Percentiles rank a stretch among this genome's conserved stretches.
These are phyloP conservation scores for Didymellaceae sp. DNA, from an alignment of 2,329 filamentous ascomycete genomes.

Conservation along the genomic window DNA sequence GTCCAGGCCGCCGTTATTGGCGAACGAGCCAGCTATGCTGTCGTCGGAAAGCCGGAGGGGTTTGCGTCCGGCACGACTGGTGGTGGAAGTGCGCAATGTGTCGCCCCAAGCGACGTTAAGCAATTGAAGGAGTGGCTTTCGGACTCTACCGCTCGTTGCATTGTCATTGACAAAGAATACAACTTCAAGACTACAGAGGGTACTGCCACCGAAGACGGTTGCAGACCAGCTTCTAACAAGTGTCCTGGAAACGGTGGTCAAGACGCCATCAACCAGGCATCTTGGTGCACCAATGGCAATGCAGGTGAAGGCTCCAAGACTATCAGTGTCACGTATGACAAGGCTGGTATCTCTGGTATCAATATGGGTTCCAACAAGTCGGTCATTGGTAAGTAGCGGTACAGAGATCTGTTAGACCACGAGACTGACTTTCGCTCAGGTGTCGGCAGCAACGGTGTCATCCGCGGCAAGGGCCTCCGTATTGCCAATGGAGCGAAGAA, in stretches of 20 bases:
- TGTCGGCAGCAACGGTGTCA: slow-evolving; percentile 46
- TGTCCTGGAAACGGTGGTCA: slow-evolving; percentile 63
- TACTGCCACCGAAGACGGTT: slow-evolving; percentile 24
- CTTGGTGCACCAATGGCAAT: slow-evolving; percentile 24
- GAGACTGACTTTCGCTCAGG: neutral
- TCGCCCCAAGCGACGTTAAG: slow-evolving; percentile 60
- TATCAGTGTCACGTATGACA: slow-evolving; percentile 39
- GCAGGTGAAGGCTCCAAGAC: slow-evolving; percentile 14
- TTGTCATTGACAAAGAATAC: slow-evolving; percentile 51
- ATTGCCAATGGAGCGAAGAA: slow-evolving; percentile 42
- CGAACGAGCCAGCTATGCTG: slow-evolving; percentile 3
- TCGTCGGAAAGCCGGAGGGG: slow-evolving; percentile 52
- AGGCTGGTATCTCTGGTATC: slow-evolving; percentile 36
- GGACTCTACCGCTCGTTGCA: slow-evolving; percentile 61
- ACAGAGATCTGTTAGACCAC: neutral
- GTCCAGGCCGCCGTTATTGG: neutral
- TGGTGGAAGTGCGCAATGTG: slow-evolving; percentile 61
- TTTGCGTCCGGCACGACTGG: slow-evolving; percentile 65
- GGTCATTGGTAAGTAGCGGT: slow-evolving; percentile 42
- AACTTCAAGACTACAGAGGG: slow-evolving; percentile 36
- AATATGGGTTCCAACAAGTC: slow-evolving; percentile 50
- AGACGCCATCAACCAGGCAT: slow-evolving; percentile 61
- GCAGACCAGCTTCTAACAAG: slow-evolving; percentile 51
- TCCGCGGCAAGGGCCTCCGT: slow-evolving; percentile 52
- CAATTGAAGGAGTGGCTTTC: slow-evolving; percentile 65